Conservation (phyloP, 345 rosid genomes). For the Noccaea caerulescens region DNA sequence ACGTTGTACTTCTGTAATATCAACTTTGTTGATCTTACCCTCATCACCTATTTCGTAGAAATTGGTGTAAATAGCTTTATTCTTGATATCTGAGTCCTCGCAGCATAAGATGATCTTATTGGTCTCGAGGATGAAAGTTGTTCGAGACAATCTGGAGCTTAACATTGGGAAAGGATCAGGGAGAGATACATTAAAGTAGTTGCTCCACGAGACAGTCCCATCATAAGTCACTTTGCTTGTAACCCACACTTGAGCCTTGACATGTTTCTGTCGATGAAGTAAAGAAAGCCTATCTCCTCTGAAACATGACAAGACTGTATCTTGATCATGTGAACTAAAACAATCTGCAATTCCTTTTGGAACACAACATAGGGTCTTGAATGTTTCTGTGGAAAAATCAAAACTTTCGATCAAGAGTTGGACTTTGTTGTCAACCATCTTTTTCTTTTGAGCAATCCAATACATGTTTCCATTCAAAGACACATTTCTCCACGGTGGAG, state of each 20-base stretch:
- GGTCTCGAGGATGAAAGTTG: slow-evolving; percentile 14
- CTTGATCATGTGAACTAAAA: too few species aligned
- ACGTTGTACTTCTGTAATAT: too few species aligned
- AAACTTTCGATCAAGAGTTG: background rate
- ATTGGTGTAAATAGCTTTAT: too few species aligned
- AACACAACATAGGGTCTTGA: background rate
- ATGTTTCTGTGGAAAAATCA: background rate
- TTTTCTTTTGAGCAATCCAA: background rate
- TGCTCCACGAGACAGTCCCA: slow-evolving; percentile 19
- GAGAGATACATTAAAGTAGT: slow-evolving; percentile 4
- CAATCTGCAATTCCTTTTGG: background rate
- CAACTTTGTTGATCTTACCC: background rate
- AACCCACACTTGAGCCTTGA: too few species aligned
- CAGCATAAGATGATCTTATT: background rate
- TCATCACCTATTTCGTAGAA: background rate
- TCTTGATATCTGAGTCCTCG: background rate
- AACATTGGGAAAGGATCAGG: background rate
- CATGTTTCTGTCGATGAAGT: too few species aligned
- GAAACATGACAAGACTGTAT: background rate
- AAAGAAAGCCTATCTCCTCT: too few species aligned
- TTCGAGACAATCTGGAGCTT: background rate
- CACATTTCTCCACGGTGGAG: background rate
- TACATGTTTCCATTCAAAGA: slow-evolving; percentile 14
- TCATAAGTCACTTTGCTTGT: background rate
- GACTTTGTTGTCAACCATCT: too few species aligned